Evolutionary conservation across 805 yeast genomes (phyloP).

Genomic region (Ogataea allantospora): DNA sequence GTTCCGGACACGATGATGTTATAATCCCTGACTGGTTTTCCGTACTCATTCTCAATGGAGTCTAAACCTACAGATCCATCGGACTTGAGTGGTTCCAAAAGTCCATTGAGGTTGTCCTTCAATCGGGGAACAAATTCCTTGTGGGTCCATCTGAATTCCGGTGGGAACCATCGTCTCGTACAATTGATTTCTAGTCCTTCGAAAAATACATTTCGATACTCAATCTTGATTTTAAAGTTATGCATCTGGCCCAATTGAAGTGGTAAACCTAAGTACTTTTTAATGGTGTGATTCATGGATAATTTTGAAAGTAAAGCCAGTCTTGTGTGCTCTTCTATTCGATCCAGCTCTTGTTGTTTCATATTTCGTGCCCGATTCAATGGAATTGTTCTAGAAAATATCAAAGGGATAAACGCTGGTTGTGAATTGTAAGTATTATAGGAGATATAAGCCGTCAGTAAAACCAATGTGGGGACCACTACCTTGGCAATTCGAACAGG

Average conservation of each 20-base stretch:
- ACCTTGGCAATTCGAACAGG: conserved; percentile 20
- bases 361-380: conserved; percentile 27
- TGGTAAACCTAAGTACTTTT: conserved; percentile 33
- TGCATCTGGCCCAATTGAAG: conserved; percentile 29
- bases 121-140: conserved; percentile 26
- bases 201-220: conserved; percentile 29
- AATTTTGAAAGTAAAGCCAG: conserved; percentile 28
- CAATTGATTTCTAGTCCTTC: conserved; percentile 35
- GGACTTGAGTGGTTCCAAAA: conserved; percentile 33
- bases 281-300: conserved; percentile 32
- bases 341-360: conserved; percentile 30
- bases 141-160: conserved; percentile 23
- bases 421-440: conserved; percentile 30
- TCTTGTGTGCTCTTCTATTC: conserved; percentile 26
- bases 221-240: conserved; percentile 30
- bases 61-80: conserved; percentile 22
- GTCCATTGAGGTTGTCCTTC: conserved; percentile 29
- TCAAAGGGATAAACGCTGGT: conserved; percentile 34
- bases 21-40: conserved; percentile 27
- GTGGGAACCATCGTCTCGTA: conserved; percentile 29
- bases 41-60: conserved; percentile 26
- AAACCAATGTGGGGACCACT: conserved; percentile 22
- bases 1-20: conserved; percentile 32
- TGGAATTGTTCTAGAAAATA: conserved; percentile 28
- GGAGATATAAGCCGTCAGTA: conserved; percentile 27